Evolutionary conservation across 257 asterid species (phyloP).

Genomic region (Cinchona pubescens): DNA sequence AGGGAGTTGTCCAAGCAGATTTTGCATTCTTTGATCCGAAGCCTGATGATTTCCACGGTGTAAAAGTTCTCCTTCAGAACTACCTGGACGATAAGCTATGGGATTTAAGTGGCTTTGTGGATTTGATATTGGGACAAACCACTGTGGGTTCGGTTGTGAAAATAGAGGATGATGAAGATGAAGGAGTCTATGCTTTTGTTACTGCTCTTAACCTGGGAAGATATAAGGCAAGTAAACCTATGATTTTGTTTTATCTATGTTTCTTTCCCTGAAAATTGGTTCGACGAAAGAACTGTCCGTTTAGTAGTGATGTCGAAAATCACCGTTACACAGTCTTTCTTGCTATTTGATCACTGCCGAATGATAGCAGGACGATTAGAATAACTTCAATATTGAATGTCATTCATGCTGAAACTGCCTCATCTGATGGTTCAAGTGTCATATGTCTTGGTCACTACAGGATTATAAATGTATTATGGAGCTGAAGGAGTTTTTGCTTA

Average conservation of each 20-base stretch:
- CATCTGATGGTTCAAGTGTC: background rate
- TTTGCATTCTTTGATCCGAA: conserved; percentile 93
- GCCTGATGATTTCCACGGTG: conserved; percentile 82
- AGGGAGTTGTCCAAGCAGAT: conserved; percentile 90
- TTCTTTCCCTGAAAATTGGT: background rate
- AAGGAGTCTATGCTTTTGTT: conserved; percentile 65
- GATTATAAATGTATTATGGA: conserved; percentile 47
- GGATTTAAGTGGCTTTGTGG: conserved; percentile 90
- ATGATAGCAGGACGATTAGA: background rate
- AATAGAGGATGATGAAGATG: conserved; percentile 80
- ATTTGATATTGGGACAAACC: conserved; percentile 76
- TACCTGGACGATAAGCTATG: conserved; percentile 71
- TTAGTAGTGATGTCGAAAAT: background rate
- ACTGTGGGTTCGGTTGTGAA: conserved; percentile 87
- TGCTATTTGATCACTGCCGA: background rate
- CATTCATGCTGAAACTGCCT: background rate
- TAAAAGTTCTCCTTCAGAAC: conserved; percentile 67
- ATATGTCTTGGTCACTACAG: conserved; percentile 33
- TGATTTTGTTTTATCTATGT: background rate
- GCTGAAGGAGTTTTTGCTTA: conserved; percentile 58
- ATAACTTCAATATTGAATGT: background rate
- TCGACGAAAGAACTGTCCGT: no score
- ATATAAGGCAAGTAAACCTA: conserved; percentile 58
- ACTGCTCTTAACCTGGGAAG: conserved; percentile 75
- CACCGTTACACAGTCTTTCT: background rate